These are phyloP conservation scores for Penicillium mononematosum DNA, from an alignment of 495 filamentous ascomycete genomes.

Conservation along the genomic window DNA sequence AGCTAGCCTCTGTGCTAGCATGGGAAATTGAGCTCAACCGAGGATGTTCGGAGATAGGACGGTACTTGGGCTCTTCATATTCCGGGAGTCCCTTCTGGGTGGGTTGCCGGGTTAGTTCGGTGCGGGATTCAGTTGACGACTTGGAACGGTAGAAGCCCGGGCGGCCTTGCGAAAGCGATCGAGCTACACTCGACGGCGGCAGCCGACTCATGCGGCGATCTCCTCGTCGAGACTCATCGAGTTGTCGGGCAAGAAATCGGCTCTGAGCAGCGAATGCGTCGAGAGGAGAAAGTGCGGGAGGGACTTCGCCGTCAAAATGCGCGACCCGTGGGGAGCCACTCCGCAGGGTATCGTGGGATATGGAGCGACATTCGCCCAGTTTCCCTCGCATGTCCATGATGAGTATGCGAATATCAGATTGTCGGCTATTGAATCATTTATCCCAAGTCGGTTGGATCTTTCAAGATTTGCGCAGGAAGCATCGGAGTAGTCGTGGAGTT, in stretches of 20 bases:
- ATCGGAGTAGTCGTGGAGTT: conserved; percentile 11
- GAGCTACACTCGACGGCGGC: conserved; percentile 76
- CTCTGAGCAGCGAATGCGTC: conserved; percentile 93
- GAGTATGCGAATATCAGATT: conserved; percentile 1
- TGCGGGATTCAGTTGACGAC: conserved; percentile 37
- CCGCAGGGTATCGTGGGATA: conserved; percentile 57
- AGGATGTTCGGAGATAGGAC: conserved; percentile 72
- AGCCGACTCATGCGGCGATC: conserved; percentile 79
- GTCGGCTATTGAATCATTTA: conserved; percentile 11
- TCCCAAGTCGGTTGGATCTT: conserved; percentile 19
- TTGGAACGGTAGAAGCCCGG: conserved; percentile 71
- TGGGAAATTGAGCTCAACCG: conserved; percentile 63
- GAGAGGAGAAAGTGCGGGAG: conserved; percentile 87
- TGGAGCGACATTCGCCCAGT: conserved; percentile 61
- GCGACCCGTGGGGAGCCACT: conserved; percentile 63
- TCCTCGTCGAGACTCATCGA: conserved; percentile 68
- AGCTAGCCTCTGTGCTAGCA: conserved; percentile 47
- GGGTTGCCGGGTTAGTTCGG: conserved; percentile 33
- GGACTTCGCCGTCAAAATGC: conserved; percentile 81
- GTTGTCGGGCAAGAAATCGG: conserved; percentile 78
- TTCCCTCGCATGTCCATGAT: conserved; percentile 57
- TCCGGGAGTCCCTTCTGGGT: conserved; percentile 51
- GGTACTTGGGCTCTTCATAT: conserved; percentile 58
- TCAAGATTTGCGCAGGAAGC: conserved; percentile 10
- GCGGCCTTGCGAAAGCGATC: conserved; percentile 65